Conservation (phyloP, 2,329 filamentous ascomycete species). For the Hypoxylon sp. region DNA sequence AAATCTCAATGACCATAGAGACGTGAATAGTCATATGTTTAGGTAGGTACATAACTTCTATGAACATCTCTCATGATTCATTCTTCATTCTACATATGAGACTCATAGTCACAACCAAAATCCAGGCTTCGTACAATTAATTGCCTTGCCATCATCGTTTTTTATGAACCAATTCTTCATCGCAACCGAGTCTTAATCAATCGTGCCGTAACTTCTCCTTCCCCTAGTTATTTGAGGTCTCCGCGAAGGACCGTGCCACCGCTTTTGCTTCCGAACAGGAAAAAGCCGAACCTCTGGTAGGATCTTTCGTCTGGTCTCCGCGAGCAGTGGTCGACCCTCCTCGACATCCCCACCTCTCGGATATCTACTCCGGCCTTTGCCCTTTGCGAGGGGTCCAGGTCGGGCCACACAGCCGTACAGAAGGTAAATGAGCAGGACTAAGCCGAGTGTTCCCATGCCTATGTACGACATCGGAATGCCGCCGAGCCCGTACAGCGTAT, state of each 20-base stretch:
- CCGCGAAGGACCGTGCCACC: conserved; percentile 46
- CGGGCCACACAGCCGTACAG: conserved; percentile 48
- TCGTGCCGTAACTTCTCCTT: conserved; percentile 43
- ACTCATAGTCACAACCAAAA: conserved; percentile 26
- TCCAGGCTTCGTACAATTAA: conserved; percentile 15
- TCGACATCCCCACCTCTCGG: conserved; percentile 40
- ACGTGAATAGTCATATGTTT: conserved; percentile 1
- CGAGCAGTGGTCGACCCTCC: conserved; percentile 42
- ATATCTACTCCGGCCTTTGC: conserved; percentile 45
- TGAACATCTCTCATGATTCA: conserved; percentile 39
- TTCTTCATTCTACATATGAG: conserved; percentile 45
- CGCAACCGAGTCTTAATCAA: conserved; percentile 28
- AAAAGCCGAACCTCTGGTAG: conserved; percentile 40
- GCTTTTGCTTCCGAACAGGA: conserved; percentile 41
- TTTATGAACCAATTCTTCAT: conserved; percentile 13
- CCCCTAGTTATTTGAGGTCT: conserved; percentile 34
- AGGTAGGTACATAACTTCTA: conserved; percentile 8
- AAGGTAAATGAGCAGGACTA: conserved; percentile 44
- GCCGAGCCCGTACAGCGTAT: conserved; percentile 49
- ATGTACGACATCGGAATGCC: conserved; percentile 51
- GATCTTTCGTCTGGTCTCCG: conserved; percentile 25
- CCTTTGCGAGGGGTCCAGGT: conserved; percentile 47
- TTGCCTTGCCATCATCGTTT: conserved; percentile 6
- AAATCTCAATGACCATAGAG: neutral
- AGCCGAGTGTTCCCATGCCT: conserved; percentile 46